A percentile compares a stretch with the other conserved stretches of the same genome.
phyloP scores from a whole-genome alignment of 345 rosid genomes.

The Eucalyptus pauciflora region DNA sequence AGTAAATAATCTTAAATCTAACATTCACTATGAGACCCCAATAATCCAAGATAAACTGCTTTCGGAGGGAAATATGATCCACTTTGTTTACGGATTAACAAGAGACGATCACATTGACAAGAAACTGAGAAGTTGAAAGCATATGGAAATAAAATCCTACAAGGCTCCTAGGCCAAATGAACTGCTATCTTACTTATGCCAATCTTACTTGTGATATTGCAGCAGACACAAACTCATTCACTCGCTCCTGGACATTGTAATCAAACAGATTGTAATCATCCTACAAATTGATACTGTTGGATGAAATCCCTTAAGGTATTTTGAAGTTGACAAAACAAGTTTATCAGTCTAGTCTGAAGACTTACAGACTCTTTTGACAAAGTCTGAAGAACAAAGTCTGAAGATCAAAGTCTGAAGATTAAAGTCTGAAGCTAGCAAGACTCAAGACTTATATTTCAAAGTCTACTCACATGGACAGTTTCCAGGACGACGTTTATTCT shows the following conservation, averaged over 20 bases:
- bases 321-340: no score
- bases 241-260: neutral
- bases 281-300: neutral
- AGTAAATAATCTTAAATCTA: neutral
- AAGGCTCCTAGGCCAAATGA: neutral
- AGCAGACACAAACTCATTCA: neutral
- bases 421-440: no score
- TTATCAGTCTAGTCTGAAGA: no score
- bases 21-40: neutral
- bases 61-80: neutral
- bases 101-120: neutral
- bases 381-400: no score
- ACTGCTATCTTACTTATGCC: neutral
- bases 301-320: no score
- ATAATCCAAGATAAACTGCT: neutral
- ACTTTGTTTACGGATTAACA: neutral
- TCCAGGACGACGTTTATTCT: no score
- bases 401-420: no score
- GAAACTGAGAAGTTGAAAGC: neutral
- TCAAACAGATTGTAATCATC: neutral
- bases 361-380: no score
- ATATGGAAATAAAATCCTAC: neutral
- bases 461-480: no score
- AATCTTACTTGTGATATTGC: neutral
- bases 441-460: no score